Base-by-base conservation (phyloP, 2,329 filamentous ascomycete species). In the Fonsecaea pedrosoi region DNA sequence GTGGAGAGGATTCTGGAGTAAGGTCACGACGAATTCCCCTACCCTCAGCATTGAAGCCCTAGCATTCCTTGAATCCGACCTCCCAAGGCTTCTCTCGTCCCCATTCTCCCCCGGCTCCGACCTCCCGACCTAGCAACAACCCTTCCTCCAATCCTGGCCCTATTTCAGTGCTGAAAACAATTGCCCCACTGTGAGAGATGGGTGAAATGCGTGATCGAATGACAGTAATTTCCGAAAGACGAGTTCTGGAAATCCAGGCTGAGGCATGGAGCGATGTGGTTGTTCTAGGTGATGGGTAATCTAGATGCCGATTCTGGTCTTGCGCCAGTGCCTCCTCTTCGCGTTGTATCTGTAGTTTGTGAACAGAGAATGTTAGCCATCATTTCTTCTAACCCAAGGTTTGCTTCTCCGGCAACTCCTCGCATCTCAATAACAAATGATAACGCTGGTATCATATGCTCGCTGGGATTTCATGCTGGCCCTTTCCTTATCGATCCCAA, bases 251-350 rank as follows among this genome's bases (percentile, higher is more conserved):
- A 15, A 56, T 18, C 21, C 15, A 12, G 53, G 37, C 32, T 7
- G 21, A 53, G 35, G 12, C 3, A 8, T 2, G 42, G 42, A 18
- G n/a, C 21, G 18, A 50, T 50, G 45, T 12, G 45, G 57, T 2
- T 32, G 12, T 56, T n/a, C 25, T 35, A 10, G 58, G 32, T 9
- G 25, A 25, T 42, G 34, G 5, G 54, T 86, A 81, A 84, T 88
- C 87, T 95, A 99, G 87, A 99, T 96, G 82, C 93, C 93, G 85
- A 99, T 92, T 82, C 93, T 91, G 82, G 95, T 98, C 94, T 99
- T 99, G 87, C 95, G 92, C 95, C 95, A 99, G 84, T 99, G 95
- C 86, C 95, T 92, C 85, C 95, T 88, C 92, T 99, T 99, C 80
- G 95, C 94, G 88, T 99, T 99, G 90, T 99, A 99, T 87, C 95